phyloP scores from a whole-genome alignment of 208 protist genomes.

The Crithidia expoeki region DNA sequence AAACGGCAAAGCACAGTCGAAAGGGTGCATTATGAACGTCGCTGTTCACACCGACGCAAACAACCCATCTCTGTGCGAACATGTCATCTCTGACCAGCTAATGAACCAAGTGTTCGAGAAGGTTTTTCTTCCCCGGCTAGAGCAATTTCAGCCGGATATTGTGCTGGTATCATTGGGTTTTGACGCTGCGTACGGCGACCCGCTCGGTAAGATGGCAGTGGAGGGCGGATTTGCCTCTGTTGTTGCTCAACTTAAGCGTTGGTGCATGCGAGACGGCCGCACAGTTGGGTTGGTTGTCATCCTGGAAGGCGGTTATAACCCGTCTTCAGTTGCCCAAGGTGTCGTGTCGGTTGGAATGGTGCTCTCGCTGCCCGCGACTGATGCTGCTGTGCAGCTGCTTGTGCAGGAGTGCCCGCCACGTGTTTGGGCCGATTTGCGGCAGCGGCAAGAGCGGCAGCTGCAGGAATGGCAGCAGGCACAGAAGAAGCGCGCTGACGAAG shows the following conservation, averaged over 20 bases:
- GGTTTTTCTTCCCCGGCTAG: constrained; percentile 79
- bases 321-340: constrained; percentile 67
- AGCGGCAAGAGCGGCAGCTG: constrained; percentile 38
- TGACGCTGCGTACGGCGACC: constrained; percentile 92
- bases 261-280: constrained; percentile 44
- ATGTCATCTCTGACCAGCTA: constrained; percentile 81
- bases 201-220: constrained; percentile 82
- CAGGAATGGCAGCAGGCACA: constrained; percentile 28
- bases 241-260: constrained; percentile 52
- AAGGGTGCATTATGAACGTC: constrained; percentile 78
- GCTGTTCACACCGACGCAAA: constrained; percentile 66
- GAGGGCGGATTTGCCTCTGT: constrained; percentile 72
- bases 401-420: constrained; percentile 32
- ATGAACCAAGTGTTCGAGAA: constrained; percentile 52
- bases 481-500: constrained; percentile 26
- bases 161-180: constrained; percentile 92
- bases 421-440: constrained; percentile 66
- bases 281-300: constrained; percentile 56
- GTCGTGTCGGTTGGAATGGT: constrained; percentile 63
- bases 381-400: constrained; percentile 41
- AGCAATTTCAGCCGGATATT: constrained; percentile 71
- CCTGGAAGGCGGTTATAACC: constrained; percentile 85
- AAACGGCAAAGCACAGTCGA: neutral
- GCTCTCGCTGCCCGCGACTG: constrained; percentile 52
- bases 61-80: constrained; percentile 49